A percentile compares a stretch with the other conserved stretches of the same genome.
These are phyloP conservation scores for Parietaria judaica DNA, from an alignment of 306 rosid species.

Conservation along the genomic window DNA sequence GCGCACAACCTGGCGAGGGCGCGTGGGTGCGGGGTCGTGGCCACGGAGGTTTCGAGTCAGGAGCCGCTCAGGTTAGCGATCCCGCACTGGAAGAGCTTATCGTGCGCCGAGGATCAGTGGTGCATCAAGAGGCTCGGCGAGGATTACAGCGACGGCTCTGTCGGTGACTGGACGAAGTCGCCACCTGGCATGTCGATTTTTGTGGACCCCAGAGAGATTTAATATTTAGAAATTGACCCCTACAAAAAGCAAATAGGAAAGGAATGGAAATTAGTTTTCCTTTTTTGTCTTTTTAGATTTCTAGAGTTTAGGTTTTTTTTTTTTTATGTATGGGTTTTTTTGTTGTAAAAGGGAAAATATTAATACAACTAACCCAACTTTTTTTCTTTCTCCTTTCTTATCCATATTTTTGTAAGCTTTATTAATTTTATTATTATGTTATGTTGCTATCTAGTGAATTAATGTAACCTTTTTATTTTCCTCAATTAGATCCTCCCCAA, in stretches of 20 bases:
- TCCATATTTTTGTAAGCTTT: neutral
- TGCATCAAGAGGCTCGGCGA: constrained; percentile 74
- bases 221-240: neutral
- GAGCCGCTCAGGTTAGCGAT: constrained; percentile 59
- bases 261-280: neutral
- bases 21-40: constrained; percentile 63
- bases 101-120: constrained; percentile 76
- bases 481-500: constrained; percentile 21
- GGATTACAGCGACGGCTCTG: constrained; percentile 73
- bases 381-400: neutral
- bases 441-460: constrained; percentile 26
- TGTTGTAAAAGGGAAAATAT: constrained; percentile 21
- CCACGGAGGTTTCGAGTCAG: constrained; percentile 58
- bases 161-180: constrained; percentile 97
- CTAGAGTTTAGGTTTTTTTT: neutral
- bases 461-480: constrained; percentile 38
- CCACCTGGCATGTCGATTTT: constrained; percentile 66
- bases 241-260: neutral
- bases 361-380: constrained; percentile 9
- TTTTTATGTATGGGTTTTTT: constrained; percentile 11
- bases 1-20: constrained; percentile 76
- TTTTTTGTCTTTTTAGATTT: neutral
- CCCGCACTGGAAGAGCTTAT: constrained; percentile 86
- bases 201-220: constrained; percentile 92
- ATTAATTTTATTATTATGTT: neutral